Evolutionary conservation across 2,329 filamentous ascomycete species (phyloP), one percentile per base, ranked within the genome.

Genomic region (Periconia digitata): DNA sequence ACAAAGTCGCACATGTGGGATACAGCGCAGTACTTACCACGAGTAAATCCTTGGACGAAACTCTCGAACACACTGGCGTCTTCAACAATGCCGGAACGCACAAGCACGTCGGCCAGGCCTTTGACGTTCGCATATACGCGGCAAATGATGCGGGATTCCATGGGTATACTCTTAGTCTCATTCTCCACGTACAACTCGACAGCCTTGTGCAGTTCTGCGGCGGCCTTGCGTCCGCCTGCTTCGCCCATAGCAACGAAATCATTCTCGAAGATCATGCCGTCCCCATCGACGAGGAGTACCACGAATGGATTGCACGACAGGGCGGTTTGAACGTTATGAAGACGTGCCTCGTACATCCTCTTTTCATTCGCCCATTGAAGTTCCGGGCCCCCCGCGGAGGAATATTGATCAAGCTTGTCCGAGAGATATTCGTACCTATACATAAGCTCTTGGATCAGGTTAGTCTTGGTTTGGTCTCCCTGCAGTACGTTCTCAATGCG

Each of bases 1-100:
- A n/a, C n/a, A n/a, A n/a, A n/a, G n/a, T n/a, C n/a, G n/a, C n/a
- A n/a, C n/a, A n/a, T n/a, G n/a, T n/a, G n/a, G n/a, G n/a, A n/a
- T n/a, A n/a, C n/a, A n/a, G n/a, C n/a, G n/a, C n/a, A n/a, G n/a
- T n/a, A n/a, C n/a, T n/a, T n/a, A n/a, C 72, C 74, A 43, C 72
- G 72, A 51, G 80, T 82, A 61, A 83, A 80, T n/a, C 80, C 81
- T 29, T 74, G 75, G 22, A 76, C 73, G 60, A 84, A 84, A 36
- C 79, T 76, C 39, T 79, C 74, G 44, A 83, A 64, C 7, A 70
- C 53, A 6, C 64, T 58, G 8, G 69, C 55, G 10, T 76, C 71
- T 16, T 8, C 10, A 17, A 37, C 18, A 16, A 16, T 65, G 16
- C 78, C 78, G 43, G 69, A 70, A 43, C 71, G 72, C 38, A 72